A percentile compares a stretch with the other conserved stretches of the same genome.
Evolutionary conservation across 2,329 filamentous ascomycete species (phyloP).

Genomic region (Colletotrichum siamense): DNA sequence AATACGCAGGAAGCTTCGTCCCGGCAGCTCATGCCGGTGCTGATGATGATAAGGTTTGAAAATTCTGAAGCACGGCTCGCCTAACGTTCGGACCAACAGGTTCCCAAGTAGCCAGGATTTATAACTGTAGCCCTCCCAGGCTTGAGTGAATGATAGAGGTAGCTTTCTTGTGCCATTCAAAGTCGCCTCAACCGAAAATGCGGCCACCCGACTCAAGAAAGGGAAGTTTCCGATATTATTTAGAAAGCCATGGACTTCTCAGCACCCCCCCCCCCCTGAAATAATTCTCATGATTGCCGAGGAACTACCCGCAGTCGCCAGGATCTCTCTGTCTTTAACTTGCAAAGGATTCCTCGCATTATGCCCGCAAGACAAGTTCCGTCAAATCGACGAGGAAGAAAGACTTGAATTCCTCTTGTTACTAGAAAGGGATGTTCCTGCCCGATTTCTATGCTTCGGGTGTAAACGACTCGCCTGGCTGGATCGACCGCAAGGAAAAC

Average conservation of each 20-base stretch:
- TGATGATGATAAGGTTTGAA: neutral
- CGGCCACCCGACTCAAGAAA: too few relatives aligned
- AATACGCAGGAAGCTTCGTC: too few relatives aligned
- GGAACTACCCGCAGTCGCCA: neutral
- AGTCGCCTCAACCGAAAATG: neutral
- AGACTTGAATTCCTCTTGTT: neutral
- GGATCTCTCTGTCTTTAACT: neutral
- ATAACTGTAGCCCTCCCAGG: neutral
- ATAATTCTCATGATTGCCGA: neutral
- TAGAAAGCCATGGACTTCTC: neutral
- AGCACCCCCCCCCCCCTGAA: neutral
- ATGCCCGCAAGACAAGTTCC: neutral
- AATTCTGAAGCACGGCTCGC: rapidly evolving
- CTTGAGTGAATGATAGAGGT: neutral
- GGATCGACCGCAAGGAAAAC: too few relatives aligned
- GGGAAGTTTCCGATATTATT: rapidly evolving
- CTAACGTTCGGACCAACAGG: neutral
- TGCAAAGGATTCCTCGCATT: neutral
- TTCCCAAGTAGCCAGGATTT: neutral
- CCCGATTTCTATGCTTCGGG: neutral
- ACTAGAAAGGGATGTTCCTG: neutral
- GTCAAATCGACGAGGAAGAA: neutral
- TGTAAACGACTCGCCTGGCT: rapidly evolving
- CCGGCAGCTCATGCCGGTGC: too few relatives aligned
- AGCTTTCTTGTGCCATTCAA: neutral